These are phyloP conservation scores for Fusarium stilboides DNA, from an alignment of 2,329 filamentous ascomycete species.

Conservation along the genomic window DNA sequence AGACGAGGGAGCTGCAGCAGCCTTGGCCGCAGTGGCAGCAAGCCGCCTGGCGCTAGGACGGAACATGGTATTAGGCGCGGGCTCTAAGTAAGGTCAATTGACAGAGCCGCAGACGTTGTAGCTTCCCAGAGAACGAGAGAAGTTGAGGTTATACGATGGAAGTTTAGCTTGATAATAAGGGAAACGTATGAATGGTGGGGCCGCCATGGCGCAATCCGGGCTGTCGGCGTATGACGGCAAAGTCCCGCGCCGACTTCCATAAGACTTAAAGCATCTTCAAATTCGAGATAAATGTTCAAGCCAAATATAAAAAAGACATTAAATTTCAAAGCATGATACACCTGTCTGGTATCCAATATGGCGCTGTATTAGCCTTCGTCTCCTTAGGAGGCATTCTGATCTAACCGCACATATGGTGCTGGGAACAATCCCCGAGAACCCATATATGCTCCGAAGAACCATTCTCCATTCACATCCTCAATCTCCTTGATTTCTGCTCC, in stretches of 20 bases:
- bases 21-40: conserved; percentile 67
- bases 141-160: conserved; percentile 21
- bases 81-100: conserved; percentile 36
- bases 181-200: conserved; percentile 45
- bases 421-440: conserved; percentile 86
- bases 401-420: conserved; percentile 77
- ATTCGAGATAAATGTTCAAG: background rate
- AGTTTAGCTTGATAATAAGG: conserved; percentile 33
- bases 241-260: conserved; percentile 48
- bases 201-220: conserved; percentile 52
- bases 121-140: conserved; percentile 15
- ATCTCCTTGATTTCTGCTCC: conserved; percentile 87
- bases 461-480: conserved; percentile 91
- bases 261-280: background rate
- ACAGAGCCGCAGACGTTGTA: conserved; percentile 5
- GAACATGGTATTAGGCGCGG: conserved; percentile 69
- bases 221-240: conserved; percentile 39
- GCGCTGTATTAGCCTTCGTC: conserved; percentile 2
- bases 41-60: conserved; percentile 78
- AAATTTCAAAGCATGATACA: conserved; percentile 4
- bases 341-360: conserved; percentile 7
- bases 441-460: conserved; percentile 90
- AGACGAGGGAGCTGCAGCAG: conserved; percentile 62
- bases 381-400: conserved; percentile 49
- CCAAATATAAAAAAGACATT: conserved; percentile 1